Evolutionary conservation across 768 basidiomycete genomes (phyloP), one percentile per base, ranked within the genome.

Genomic region (Agaricus sinodeliciosus): DNA sequence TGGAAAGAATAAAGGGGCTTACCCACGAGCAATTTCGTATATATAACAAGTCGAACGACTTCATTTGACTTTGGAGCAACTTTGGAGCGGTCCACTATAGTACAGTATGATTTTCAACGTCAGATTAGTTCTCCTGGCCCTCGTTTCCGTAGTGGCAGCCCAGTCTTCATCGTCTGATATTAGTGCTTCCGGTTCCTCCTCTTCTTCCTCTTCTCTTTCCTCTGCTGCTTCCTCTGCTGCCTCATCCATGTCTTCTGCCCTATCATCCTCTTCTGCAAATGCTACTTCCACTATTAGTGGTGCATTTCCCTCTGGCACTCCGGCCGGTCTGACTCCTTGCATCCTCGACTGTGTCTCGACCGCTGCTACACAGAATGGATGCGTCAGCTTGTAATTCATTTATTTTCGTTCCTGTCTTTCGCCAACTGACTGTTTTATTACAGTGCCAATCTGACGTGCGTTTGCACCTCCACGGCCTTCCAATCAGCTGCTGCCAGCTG

Each of bases 391-490:
- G 63, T 65, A 55, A 4, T 60, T 55, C 18, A 22, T 31, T 15
- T 31, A 4, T 27, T 26, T 41, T 25, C 13, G 9, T 35, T 36
- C 40, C 25, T 31, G 9, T 11, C 9, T 37, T 49, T 16, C 15
- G 39, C 3, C 6, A 39, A 16, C 25, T 49, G 11, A 52, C 41
- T 3, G 25, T 7, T 8, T 34, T 1, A 45, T 19, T 18, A 12
- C 12, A 65, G 63, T 56, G 55, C 60, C 35, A 56, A 65, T 42
- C n/a, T 49, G 1, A 2, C 25, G 2, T 65, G 63, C 27, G 60
- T 63, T 25, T 65, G 63, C 50, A 47, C 53, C 0, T 65, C 63
- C 12, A 58, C 59, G 0, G 58, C 62, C 36, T 63, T 63, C 58
- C 53, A 60, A 26, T 43, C 53, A 4, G 60, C 58, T 15, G 63